Percentiles rank a stretch among this genome's conserved stretches.
phyloP scores from a whole-genome alignment of 2,329 filamentous ascomycete genomes.

The Amauroascus verrucosus region DNA sequence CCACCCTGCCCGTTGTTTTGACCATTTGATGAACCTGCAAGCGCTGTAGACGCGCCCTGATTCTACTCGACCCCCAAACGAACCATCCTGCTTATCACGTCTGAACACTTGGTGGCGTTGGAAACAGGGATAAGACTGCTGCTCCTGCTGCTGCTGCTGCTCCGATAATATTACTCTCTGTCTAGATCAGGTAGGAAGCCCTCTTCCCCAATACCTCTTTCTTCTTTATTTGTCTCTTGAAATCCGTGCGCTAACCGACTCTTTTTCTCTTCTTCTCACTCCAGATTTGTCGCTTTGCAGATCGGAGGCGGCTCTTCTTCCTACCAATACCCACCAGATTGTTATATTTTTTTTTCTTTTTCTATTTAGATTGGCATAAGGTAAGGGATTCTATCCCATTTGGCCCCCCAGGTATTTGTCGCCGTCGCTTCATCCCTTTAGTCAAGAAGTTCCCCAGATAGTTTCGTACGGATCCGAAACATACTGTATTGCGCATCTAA shows the following conservation, averaged over 20 bases:
- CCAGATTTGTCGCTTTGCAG: constrained; percentile 7
- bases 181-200: no score
- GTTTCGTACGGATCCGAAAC: no score
- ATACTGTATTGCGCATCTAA: not conserved
- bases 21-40: not conserved
- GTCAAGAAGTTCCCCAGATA: no score
- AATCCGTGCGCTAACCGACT: not conserved
- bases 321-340: constrained; percentile 3
- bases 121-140: not conserved
- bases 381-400: constrained; percentile 4
- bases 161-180: no score
- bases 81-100: not conserved
- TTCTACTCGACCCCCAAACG: not conserved
- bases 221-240: not conserved
- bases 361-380: constrained; percentile 7
- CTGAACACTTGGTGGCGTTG: constrained; percentile 6
- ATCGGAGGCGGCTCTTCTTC: constrained; percentile 2
- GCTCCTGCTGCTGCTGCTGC: no score
- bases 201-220: not conserved
- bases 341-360: not conserved
- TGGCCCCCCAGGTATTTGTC: not conserved
- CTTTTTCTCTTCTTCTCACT: not conserved
- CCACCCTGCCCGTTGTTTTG: not conserved
- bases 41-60: not conserved
- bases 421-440: no score